These are phyloP conservation scores for Collybia sordida DNA, from an alignment of 768 basidiomycete genomes.

Conservation along the genomic window DNA sequence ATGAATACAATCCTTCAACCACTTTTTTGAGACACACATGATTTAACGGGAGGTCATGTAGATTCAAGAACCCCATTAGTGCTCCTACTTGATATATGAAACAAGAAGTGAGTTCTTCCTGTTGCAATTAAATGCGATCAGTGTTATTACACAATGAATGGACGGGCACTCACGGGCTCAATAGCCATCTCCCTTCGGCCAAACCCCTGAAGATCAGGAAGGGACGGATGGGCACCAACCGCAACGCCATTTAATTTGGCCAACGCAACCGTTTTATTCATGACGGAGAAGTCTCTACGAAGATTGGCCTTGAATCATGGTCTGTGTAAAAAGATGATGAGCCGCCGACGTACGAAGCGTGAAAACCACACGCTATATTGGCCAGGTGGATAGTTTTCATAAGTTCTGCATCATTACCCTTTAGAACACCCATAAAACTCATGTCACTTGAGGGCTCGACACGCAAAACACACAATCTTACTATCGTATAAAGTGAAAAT, in stretches of 20 bases:
- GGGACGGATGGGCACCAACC: constrained; percentile 69
- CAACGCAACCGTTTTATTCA: constrained; percentile 59
- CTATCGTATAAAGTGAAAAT: constrained; percentile 49
- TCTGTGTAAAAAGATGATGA: too few relatives aligned
- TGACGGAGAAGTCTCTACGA: constrained; percentile 58
- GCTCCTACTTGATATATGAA: constrained; percentile 73
- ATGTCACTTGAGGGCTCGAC: too few relatives aligned
- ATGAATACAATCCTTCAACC: not conserved
- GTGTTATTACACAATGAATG: not conserved
- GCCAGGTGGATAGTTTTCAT: constrained; percentile 60
- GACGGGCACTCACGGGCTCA: constrained; percentile 41
- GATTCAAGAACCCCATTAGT: constrained; percentile 54
- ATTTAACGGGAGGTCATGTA: constrained; percentile 49
- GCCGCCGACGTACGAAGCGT: constrained; percentile 62
- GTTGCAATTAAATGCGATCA: not conserved
- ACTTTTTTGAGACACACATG: constrained; percentile 39
- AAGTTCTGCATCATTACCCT: constrained; percentile 53
- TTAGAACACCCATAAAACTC: not conserved
- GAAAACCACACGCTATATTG: constrained; percentile 69
- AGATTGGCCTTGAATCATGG: not conserved
- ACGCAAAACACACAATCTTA: too few relatives aligned
- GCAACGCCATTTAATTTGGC: constrained; percentile 56
- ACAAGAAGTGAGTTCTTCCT: constrained; percentile 57
- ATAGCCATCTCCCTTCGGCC: constrained; percentile 66
- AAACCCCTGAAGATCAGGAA: constrained; percentile 65